Base-by-base conservation (phyloP, 2,329 filamentous ascomycete species). In the Sporothrix pallida region DNA sequence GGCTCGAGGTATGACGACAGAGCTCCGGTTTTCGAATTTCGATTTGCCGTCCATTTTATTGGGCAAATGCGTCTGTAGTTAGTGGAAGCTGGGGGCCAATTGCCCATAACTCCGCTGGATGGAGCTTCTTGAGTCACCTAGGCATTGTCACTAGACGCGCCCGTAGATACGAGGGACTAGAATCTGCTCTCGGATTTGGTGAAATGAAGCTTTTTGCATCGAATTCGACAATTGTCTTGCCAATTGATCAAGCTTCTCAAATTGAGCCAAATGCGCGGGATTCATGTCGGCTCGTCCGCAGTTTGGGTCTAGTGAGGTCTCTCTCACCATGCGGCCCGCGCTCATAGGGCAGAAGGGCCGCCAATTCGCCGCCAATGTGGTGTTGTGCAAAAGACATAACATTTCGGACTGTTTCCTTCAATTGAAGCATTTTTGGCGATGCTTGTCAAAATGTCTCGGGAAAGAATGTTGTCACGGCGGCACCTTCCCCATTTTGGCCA, bases 391-490 rank as follows among this genome's bases (percentile, higher is more conserved):
- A 17, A 37, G 3, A 37, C 31, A 37, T 37, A 8, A n/a, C 12
- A 56, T 26, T 23, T 56, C 48, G 13, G n/a, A 52, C 44, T 26
- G 26, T 26, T 48, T 2, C 17, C 10, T 44, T 20, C 23, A 67
- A 26, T 52, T 52, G 23, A n/a, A 37, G 46, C 63, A 20, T 26
- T 52, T 26, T 63, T 46, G 20, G 37, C 26, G 46, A 67, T 65
- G 17, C 58, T 50, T 23, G 44, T 50, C 17, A 17, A 71, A 65
- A 54, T 72, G 58, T 60, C 60, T 65, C 63, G 70, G 37, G 26
- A 52, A 13, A 52, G 52, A 70, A 70, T 70, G 68, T 54, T 69
- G 48, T 58, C 26, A 50, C 67, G 67, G 50, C 56, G 17, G 67
- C 67, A 23, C 67, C 7, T 56, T 56, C 48, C 67, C 31, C 8